phyloP scores from a whole-genome alignment of 2,329 filamentous ascomycete genomes.

The Kalaharituber pfeilii region DNA sequence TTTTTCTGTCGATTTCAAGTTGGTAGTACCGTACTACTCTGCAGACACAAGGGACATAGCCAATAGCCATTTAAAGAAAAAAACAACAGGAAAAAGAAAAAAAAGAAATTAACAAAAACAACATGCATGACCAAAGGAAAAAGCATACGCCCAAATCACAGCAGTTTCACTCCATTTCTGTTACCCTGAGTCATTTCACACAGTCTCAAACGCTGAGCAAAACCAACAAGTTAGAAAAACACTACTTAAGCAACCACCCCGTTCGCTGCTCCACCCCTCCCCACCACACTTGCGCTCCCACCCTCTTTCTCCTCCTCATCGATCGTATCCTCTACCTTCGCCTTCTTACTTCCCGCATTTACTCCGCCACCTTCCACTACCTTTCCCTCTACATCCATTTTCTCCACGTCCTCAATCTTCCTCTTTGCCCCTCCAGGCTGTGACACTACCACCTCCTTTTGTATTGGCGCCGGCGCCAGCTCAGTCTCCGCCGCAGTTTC shows the following conservation, averaged over 20 bases:
- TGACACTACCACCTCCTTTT: not conserved
- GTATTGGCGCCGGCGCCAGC: not conserved
- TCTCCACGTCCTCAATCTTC: conserved; percentile 1
- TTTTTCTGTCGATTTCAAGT: too few relatives aligned
- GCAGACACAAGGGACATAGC: too few relatives aligned
- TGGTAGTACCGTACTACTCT: too few relatives aligned
- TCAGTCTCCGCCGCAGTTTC: too few relatives aligned
- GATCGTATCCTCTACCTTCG: not conserved
- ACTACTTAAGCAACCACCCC: too few relatives aligned
- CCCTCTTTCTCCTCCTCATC: not conserved
- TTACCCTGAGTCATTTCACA: too few relatives aligned
- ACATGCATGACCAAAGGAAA: not conserved
- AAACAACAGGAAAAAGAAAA: too few relatives aligned
- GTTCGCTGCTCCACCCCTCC: not conserved
- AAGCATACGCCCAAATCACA: too few relatives aligned
- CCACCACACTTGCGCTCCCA: not conserved
- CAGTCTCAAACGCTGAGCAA: too few relatives aligned
- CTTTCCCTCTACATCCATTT: not conserved
- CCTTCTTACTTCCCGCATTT: not conserved
- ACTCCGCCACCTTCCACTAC: not conserved
- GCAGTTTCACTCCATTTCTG: too few relatives aligned
- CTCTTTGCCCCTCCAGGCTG: not conserved
- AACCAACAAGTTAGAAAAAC: too few relatives aligned
- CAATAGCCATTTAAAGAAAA: too few relatives aligned
- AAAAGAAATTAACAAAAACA: not conserved